Evolutionary conservation across 2,329 filamentous ascomycete species (phyloP).

Genomic region (Eutypa lata): DNA sequence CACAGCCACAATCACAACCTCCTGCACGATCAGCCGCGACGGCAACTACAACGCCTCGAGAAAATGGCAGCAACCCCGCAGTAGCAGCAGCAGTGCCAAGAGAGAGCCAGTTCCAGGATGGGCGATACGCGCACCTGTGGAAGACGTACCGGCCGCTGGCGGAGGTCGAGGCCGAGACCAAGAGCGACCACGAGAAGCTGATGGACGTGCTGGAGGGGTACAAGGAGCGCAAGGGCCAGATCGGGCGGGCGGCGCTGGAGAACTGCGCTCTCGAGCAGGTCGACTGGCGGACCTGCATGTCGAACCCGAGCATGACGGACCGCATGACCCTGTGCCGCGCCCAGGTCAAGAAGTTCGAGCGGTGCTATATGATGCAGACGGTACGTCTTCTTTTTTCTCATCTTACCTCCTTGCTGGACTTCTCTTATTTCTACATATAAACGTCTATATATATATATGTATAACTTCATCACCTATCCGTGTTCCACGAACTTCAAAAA

Average conservation of each 20-base stretch:
- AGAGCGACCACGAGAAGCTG: slow-evolving; percentile 77
- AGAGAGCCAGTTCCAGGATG: slow-evolving; percentile 55
- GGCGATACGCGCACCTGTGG: slow-evolving; percentile 82
- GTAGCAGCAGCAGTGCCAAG: slow-evolving; percentile 35
- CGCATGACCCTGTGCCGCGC: slow-evolving; percentile 76
- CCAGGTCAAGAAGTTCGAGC: slow-evolving; percentile 74
- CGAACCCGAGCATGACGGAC: slow-evolving; percentile 63
- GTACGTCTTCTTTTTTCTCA: slow-evolving; percentile 54
- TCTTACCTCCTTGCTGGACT: too few species aligned
- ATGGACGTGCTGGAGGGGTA: slow-evolving; percentile 77
- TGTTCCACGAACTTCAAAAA: too few species aligned
- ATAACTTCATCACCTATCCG: too few species aligned
- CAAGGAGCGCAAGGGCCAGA: slow-evolving; percentile 75
- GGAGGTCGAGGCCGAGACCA: slow-evolving; percentile 65
- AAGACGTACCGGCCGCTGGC: slow-evolving; percentile 77
- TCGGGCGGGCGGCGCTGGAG: slow-evolving; percentile 81
- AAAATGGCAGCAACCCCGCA: neutral
- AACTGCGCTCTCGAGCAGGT: slow-evolving; percentile 90
- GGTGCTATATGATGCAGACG: slow-evolving; percentile 86
- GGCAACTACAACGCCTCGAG: too few species aligned
- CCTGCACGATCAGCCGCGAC: too few species aligned
- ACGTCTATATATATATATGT: too few species aligned
- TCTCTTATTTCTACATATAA: too few species aligned
- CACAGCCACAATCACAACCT: slow-evolving; percentile 12
- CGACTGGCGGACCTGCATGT: slow-evolving; percentile 79